These are phyloP conservation scores for slime mould (Dictyostelium discoideum) DNA, from an alignment of 78 protist species.

Conservation along the genomic window DNA sequence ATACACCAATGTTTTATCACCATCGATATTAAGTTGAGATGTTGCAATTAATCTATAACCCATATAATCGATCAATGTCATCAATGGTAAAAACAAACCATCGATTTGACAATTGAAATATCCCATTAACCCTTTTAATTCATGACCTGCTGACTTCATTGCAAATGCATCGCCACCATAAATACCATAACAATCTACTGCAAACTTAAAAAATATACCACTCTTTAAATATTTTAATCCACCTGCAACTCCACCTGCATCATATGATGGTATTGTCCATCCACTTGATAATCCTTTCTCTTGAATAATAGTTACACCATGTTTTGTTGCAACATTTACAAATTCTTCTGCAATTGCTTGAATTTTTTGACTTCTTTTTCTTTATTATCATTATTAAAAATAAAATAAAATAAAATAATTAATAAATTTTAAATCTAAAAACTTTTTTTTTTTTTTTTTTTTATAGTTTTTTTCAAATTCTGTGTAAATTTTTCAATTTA, in stretches of 20 bases:
- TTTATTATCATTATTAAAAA: not conserved
- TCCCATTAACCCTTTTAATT: constrained; percentile 64
- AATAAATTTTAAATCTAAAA: not conserved
- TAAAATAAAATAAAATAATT: not conserved
- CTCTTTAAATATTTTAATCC: constrained; percentile 81
- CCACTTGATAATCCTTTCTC: not conserved
- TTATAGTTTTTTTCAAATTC: too few relatives aligned
- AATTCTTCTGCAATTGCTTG: constrained; percentile 70
- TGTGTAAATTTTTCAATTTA: too few relatives aligned
- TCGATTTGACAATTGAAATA: constrained; percentile 65
- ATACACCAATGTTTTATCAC: constrained; percentile 55
- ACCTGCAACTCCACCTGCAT: constrained; percentile 84
- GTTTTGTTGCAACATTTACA: constrained; percentile 64
- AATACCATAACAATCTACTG: constrained; percentile 71
- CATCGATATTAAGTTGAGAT: constrained; percentile 40
- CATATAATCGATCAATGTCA: constrained; percentile 80
- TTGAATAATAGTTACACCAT: constrained; percentile 69
- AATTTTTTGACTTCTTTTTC: constrained; percentile 54
- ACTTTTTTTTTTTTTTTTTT: too few relatives aligned
- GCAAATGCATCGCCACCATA: constrained; percentile 84
- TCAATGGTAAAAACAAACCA: constrained; percentile 64
- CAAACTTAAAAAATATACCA: constrained; percentile 83
- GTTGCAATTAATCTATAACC: constrained; percentile 80
- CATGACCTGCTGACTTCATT: constrained; percentile 82
- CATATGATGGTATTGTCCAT: constrained; percentile 48